Percentiles rank a stretch among this genome's conserved stretches.
These are phyloP conservation scores for Salix caprea DNA, from an alignment of 345 rosid species.

Conservation along the genomic window DNA sequence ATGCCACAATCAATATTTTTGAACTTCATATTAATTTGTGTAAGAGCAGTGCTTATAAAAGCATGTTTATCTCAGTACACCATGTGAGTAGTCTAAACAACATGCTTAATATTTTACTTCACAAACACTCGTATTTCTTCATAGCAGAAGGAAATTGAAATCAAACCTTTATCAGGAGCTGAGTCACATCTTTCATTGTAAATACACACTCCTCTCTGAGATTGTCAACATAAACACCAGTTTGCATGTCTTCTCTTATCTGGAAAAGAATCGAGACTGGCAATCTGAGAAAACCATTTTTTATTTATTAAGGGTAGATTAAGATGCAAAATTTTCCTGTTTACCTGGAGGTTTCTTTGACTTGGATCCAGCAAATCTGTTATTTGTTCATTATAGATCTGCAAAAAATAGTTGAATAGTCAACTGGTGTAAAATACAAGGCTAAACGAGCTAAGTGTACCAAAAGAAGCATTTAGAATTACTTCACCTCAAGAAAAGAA, in stretches of 20 bases:
- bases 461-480: constrained; percentile 10
- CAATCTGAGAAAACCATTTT: constrained; percentile 11
- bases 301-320: not conserved
- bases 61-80: not conserved
- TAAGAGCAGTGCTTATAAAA: not conserved
- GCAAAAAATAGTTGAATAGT: constrained; percentile 30
- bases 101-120: not conserved
- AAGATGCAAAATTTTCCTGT: constrained; percentile 13
- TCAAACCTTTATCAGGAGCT: constrained; percentile 74
- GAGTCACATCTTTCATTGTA: constrained; percentile 73
- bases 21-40: not conserved
- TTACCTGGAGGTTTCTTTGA: constrained; percentile 83
- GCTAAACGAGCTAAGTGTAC: not conserved
- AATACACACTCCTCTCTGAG: constrained; percentile 74
- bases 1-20: not conserved
- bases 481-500: constrained; percentile 85
- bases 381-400: constrained; percentile 98
- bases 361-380: constrained; percentile 91
- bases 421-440: constrained; percentile 1
- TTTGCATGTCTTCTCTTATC: constrained; percentile 97
- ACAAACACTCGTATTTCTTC: not conserved
- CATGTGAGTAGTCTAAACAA: not conserved
- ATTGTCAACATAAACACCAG: constrained; percentile 91
- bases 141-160: constrained; percentile 13
- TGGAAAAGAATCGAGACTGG: constrained; percentile 27